Conservation (phyloP, 495 filamentous ascomycete genomes). For the Podospora didyma region DNA sequence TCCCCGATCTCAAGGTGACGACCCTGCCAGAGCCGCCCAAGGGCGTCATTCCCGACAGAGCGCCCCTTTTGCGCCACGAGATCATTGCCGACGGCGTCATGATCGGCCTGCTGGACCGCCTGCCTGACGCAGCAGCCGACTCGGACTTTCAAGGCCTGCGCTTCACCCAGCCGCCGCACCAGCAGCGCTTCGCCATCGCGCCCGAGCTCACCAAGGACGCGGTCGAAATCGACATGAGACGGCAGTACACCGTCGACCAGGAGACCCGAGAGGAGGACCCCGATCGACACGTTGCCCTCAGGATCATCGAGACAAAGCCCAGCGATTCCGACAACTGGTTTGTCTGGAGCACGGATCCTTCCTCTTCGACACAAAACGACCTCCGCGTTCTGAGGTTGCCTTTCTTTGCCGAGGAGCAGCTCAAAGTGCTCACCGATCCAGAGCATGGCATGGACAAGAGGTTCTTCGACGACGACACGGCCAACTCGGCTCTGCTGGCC, state of each 20-base stretch:
- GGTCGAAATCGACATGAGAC: neutral
- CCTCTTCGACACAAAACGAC: neutral
- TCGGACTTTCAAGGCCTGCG: neutral
- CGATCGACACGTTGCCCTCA: neutral
- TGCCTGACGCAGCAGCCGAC: neutral
- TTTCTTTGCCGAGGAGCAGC: neutral
- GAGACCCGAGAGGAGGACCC: neutral
- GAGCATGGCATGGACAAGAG: neutral
- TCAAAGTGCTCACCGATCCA: neutral
- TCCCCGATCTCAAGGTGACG: conserved; percentile 25
- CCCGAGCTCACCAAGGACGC: neutral
- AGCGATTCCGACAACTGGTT: neutral
- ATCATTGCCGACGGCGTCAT: conserved; percentile 21
- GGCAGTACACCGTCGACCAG: conserved; percentile 1
- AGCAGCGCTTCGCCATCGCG: conserved; percentile 25
- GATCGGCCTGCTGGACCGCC: conserved; percentile 12
- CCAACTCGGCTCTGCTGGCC: conserved; percentile 27
- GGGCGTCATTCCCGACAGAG: neutral
- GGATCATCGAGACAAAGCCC: neutral
- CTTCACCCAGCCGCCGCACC: conserved; percentile 31
- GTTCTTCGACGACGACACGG: neutral
- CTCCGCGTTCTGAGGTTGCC: neutral
- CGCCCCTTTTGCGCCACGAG: conserved; percentile 17
- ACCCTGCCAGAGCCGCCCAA: conserved; percentile 1
- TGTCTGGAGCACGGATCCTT: neutral